Conservation (phyloP, 2,329 filamentous ascomycete genomes). For the Exophiala spinifera region DNA sequence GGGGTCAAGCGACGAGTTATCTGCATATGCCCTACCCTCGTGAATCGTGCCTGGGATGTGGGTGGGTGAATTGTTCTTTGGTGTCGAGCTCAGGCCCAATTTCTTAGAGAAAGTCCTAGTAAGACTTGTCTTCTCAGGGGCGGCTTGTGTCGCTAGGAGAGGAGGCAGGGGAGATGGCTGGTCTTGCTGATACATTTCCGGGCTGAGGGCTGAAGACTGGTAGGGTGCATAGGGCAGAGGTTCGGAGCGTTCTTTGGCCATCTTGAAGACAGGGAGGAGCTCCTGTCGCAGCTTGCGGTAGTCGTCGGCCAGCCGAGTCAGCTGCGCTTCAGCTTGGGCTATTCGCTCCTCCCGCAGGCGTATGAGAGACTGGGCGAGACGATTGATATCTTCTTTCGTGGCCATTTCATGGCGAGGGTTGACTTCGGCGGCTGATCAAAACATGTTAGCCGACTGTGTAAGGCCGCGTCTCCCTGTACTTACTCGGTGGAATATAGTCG, state of each 20-base stretch:
- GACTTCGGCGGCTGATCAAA: conserved; percentile 72
- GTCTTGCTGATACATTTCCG: conserved; percentile 34
- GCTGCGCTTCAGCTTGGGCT: conserved; percentile 74
- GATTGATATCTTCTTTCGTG: conserved; percentile 87
- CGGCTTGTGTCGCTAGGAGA: conserved; percentile 25
- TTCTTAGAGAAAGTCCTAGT: conserved; percentile 75
- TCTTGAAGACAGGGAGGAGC: conserved; percentile 81
- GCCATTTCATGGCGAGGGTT: conserved; percentile 81
- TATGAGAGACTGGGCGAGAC: conserved; percentile 85
- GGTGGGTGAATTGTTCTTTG: conserved; percentile 72
- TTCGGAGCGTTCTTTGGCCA: conserved; percentile 87
- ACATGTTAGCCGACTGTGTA: conserved; percentile 3
- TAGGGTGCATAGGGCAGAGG: conserved; percentile 65
- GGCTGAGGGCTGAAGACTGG: conserved; percentile 28
- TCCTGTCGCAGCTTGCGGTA: conserved; percentile 87
- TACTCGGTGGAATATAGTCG: conserved; percentile 91
- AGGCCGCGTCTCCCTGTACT: conserved; percentile 36
- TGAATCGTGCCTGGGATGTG: conserved; percentile 64
- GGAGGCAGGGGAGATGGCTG: conserved; percentile 25
- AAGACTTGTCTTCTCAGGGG: conserved; percentile 51
- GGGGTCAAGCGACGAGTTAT: conserved; percentile 59
- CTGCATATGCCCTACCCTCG: conserved; percentile 59
- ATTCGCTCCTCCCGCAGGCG: conserved; percentile 88
- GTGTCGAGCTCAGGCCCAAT: conserved; percentile 63
- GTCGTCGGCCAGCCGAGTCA: conserved; percentile 81